Percentiles rank a stretch among this genome's conserved stretches.
phyloP scores from a whole-genome alignment of 352 stramenopile genomes.

The Phytophthora cactorum region DNA sequence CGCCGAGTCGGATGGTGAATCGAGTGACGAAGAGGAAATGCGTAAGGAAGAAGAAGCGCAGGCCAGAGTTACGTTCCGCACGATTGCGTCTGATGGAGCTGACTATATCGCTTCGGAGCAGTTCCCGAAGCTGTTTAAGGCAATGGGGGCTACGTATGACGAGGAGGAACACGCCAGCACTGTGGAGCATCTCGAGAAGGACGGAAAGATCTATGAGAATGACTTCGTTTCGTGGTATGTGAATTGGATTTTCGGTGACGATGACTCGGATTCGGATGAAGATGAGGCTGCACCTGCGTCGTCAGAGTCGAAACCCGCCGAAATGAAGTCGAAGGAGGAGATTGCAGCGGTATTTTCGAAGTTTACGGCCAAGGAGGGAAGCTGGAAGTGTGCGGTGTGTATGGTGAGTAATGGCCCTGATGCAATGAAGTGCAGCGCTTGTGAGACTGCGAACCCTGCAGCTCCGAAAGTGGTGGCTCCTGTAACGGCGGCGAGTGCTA shows the following conservation, averaged over 20 bases:
- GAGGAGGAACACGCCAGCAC: no score
- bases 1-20: slow-evolving; percentile 50
- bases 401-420: no score
- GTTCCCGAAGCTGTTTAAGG: slow-evolving; percentile 69
- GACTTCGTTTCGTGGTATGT: slow-evolving; percentile 74
- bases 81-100: slow-evolving; percentile 35
- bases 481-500: slow-evolving; percentile 19
- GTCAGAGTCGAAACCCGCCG: slow-evolving; percentile 8
- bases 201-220: slow-evolving; percentile 56
- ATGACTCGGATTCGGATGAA: slow-evolving; percentile 55
- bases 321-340: slow-evolving; percentile 60
- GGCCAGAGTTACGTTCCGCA: slow-evolving; percentile 47
- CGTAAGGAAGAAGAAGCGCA: slow-evolving; percentile 69
- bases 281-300: slow-evolving; percentile 29
- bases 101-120: slow-evolving; percentile 43
- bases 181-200: no score
- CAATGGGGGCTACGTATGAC: slow-evolving; percentile 60
- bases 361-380: no score
- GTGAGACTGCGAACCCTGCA: no score
- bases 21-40: slow-evolving; percentile 68
- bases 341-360: slow-evolving; percentile 33
- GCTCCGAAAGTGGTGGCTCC: not conserved
- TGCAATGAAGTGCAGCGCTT: no score
- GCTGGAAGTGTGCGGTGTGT: no score
- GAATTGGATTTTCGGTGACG: slow-evolving; percentile 64